Base-by-base conservation (phyloP, 2,329 filamentous ascomycete genomes). In the Monilinia polystroma region DNA sequence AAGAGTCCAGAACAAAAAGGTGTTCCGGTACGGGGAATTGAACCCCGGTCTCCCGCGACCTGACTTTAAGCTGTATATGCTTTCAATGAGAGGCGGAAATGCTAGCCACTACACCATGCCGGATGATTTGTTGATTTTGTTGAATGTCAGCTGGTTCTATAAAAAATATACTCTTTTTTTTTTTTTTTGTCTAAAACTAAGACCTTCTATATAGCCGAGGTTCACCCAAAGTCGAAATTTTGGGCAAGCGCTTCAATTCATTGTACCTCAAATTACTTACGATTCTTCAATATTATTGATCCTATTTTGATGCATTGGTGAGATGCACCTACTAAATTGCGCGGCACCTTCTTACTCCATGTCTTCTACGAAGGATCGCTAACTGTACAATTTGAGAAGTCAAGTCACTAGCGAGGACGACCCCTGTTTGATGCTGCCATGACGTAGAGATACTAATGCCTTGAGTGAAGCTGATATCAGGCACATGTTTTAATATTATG, bases 101-200 rank as follows among this genome's bases (percentile, higher is more conserved):
- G 56, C 56, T 59, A 59, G 56, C 56, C 56, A 59, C 56, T 59
- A 59, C 56, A 59, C 56, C 56, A 59, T 59, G 56, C 56, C 56
- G 56, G 56, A 59, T 47, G 11, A 10, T 47, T 23, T 32, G 35
- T 14, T 41, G 0, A 2, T 26, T 41, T 56, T 56, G 7, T 26
- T 56, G 35, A 0, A 10, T 35, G n/a, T 6, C 2, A 7, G 14
- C 16, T 6, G 1, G 0, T 47, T 43, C 2, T 47, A 47, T 16
- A 47, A 5, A 5, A n/a, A n/a, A 6, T 47, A 47, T 47, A n/a
- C n/a, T 20, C 5, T 7, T 1, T 20, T 47, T 47, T 7, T 1
- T 20, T 47, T 47, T 1, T n/a, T n/a, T 16, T 16, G 12, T 2
- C 41, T 3, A 43, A 16, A 43, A 5, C 41, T 6, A 43, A 4